phyloP scores from a whole-genome alignment of 768 basidiomycete species.

The Paxillus ammoniavirescens region DNA sequence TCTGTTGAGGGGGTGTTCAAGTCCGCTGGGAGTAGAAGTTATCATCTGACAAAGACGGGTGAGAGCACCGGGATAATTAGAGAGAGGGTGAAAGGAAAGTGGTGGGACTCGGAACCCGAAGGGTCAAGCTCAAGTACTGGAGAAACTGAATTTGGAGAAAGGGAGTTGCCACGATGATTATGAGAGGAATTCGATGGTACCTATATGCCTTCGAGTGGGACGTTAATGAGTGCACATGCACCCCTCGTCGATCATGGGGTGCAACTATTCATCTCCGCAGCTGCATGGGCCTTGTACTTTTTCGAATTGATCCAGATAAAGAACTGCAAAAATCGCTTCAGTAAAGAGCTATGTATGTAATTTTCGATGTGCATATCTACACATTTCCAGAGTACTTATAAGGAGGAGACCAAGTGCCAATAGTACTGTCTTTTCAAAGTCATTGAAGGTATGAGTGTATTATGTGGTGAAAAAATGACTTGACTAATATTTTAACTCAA shows the following conservation, averaged over 20 bases:
- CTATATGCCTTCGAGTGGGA: background rate
- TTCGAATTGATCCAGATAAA: conserved; percentile 8
- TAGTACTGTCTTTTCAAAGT: too few species aligned
- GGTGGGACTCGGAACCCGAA: too few species aligned
- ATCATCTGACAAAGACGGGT: conserved; percentile 1
- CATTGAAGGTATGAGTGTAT: too few species aligned
- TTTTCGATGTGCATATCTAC: conserved; percentile 8
- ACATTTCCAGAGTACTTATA: background rate
- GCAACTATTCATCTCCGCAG: background rate
- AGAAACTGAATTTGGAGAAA: background rate
- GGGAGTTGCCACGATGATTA: background rate
- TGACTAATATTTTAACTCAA: conserved; percentile 4
- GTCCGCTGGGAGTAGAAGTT: background rate
- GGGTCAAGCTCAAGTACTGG: too few species aligned
- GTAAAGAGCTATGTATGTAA: conserved; percentile 17
- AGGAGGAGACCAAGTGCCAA: background rate
- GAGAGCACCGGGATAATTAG: background rate
- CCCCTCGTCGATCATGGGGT: conserved; percentile 7
- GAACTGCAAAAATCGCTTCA: conserved; percentile 3
- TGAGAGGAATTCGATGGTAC: conserved; percentile 8
- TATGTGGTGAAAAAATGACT: too few species aligned
- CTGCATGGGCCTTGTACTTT: conserved; percentile 7
- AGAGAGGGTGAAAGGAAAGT: background rate
- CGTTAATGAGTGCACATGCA: conserved; percentile 1
- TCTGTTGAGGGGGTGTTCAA: too few species aligned